phyloP scores from a whole-genome alignment of 106 monocot species.

The Acorus gramineus region DNA sequence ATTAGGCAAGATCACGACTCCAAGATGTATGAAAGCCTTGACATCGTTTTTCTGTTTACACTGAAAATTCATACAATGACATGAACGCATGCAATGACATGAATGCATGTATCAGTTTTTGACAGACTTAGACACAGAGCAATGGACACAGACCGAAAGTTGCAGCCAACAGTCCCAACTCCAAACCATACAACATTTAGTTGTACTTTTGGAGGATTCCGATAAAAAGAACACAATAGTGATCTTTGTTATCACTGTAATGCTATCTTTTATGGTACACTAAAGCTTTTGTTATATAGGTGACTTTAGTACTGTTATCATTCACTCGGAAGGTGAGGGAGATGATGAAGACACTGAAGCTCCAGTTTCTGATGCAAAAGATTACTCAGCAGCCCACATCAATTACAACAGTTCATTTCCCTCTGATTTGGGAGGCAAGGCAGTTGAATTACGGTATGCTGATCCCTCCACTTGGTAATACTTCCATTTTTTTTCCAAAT shows the following conservation, averaged over 20 bases:
- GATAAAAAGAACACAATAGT: background rate
- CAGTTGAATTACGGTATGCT: constrained; percentile 28
- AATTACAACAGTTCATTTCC: constrained; percentile 25
- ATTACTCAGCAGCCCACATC: constrained; percentile 18
- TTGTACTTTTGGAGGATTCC: no score
- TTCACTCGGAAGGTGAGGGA: constrained; percentile 35
- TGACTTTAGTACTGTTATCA: constrained; percentile 75
- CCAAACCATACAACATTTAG: no score
- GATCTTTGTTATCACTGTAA: background rate
- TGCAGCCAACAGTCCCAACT: no score
- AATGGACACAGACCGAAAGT: no score
- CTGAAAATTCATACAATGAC: no score
- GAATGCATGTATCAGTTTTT: no score
- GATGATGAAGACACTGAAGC: constrained; percentile 16
- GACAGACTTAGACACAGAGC: no score
- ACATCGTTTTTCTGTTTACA: no score
- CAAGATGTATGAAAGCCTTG: no score
- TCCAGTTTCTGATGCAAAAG: constrained; percentile 18
- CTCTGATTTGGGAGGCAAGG: constrained; percentile 19
- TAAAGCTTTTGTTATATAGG: constrained; percentile 23
- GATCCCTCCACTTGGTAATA: background rate
- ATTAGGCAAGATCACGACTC: no score
- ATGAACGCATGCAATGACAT: no score
- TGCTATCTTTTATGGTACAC: background rate
- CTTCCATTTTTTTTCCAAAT: background rate